Percentiles rank a stretch among this genome's conserved stretches.
Conservation (phyloP, 169 alveolate species). For the Plasmodium gaboni region DNA sequence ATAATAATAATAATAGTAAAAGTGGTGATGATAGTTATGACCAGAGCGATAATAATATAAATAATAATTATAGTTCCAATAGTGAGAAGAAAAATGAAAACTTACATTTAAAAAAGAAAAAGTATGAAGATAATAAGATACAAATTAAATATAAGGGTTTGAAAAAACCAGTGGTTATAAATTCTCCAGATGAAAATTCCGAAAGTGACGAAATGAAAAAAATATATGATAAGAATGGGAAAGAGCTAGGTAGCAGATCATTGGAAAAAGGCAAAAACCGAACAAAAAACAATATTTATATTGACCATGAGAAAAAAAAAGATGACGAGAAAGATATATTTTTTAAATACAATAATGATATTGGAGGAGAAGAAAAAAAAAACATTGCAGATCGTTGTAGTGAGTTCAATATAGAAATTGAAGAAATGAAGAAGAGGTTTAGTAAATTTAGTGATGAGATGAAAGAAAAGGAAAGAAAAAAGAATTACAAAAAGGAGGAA, state of each 20-base stretch:
- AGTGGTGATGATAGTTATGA: background rate
- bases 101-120: background rate
- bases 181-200: too few relatives aligned
- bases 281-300: background rate
- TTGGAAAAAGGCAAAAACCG: background rate
- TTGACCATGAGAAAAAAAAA: background rate
- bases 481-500: background rate
- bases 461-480: slow-evolving; percentile 1
- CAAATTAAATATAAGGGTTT: too few relatives aligned
- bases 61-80: background rate
- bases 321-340: background rate
- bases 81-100: background rate
- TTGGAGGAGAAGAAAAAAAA: background rate
- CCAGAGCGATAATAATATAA: background rate
- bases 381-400: slow-evolving; percentile 12
- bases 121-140: too few relatives aligned
- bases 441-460: slow-evolving; percentile 12
- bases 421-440: slow-evolving; percentile 34
- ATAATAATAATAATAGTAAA: background rate
- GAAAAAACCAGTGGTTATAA: too few relatives aligned
- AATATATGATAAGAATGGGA: too few relatives aligned
- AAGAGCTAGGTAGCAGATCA: background rate
- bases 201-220: background rate
- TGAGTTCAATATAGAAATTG: slow-evolving; percentile 41
- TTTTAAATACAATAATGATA: background rate